These are phyloP conservation scores for Jamesozyma spencerorum DNA, from an alignment of 805 yeast genomes.

Conservation along the genomic window DNA sequence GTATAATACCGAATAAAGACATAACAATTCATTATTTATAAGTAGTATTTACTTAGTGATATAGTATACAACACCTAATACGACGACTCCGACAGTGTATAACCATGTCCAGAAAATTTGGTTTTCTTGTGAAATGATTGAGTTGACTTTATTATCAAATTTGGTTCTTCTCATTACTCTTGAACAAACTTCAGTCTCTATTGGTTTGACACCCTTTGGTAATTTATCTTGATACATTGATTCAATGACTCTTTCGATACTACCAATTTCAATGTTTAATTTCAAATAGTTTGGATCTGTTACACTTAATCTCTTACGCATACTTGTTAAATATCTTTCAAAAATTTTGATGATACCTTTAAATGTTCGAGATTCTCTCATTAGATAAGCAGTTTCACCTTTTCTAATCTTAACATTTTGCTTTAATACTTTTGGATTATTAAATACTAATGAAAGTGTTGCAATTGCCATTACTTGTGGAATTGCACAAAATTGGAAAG, in stretches of 20 bases:
- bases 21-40: too few species aligned
- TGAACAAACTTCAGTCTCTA: constrained; percentile 29
- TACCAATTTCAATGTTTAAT: constrained; percentile 78
- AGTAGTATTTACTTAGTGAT: too few species aligned
- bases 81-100: too few species aligned
- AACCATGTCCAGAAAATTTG: constrained; percentile 3
- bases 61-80: too few species aligned
- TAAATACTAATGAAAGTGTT: constrained; percentile 75
- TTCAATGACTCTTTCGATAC: constrained; percentile 83
- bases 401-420: constrained; percentile 79
- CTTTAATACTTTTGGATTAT: constrained; percentile 65
- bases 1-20: too few species aligned
- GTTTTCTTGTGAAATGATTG: constrained; percentile 9
- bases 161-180: constrained; percentile 37
- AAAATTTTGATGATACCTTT: constrained; percentile 71
- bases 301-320: constrained; percentile 72
- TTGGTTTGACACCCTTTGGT: constrained; percentile 44
- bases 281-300: constrained; percentile 78
- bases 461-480: constrained; percentile 99
- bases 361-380: constrained; percentile 63
- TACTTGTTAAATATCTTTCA: constrained; percentile 58
- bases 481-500: constrained; percentile 88
- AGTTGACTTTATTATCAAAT: constrained; percentile 28
- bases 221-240: constrained; percentile 55
- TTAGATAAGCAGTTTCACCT: constrained; percentile 73